phyloP scores from a whole-genome alignment of 495 filamentous ascomycete species.

The Tuber microsphaerosporum region DNA sequence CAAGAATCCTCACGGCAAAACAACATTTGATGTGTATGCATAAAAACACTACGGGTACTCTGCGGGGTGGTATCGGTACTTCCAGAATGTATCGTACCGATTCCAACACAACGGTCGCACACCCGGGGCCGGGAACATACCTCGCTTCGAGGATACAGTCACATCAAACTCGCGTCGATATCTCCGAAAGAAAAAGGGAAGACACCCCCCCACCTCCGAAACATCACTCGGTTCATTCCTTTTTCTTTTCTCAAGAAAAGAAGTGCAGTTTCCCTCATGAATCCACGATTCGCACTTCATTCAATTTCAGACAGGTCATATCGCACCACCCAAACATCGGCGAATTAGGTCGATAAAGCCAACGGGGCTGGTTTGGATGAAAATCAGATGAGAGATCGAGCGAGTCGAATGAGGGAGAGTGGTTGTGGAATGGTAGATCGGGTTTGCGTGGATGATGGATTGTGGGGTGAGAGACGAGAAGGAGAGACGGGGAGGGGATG shows the following conservation, averaged over 20 bases:
- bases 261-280: background rate
- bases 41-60: background rate
- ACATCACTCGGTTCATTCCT: background rate
- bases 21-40: background rate
- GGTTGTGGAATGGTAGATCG: background rate
- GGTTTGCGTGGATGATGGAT: constrained; percentile 4
- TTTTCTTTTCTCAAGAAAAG: background rate
- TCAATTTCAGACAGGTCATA: background rate
- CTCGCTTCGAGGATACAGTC: background rate
- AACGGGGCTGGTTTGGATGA: too few species aligned
- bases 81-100: background rate
- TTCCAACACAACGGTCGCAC: background rate
- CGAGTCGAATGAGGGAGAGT: constrained; percentile 2
- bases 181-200: background rate
- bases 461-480: background rate
- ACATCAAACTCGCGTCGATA: background rate
- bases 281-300: constrained; percentile 3
- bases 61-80: background rate
- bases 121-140: background rate
- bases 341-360: too few species aligned
- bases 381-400: background rate
- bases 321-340: background rate
- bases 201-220: background rate
- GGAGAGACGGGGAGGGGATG: background rate
- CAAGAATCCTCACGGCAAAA: background rate